Evolutionary conservation across 164 flowering plant species (phyloP).

Genomic region (Nymphaea colorata): DNA sequence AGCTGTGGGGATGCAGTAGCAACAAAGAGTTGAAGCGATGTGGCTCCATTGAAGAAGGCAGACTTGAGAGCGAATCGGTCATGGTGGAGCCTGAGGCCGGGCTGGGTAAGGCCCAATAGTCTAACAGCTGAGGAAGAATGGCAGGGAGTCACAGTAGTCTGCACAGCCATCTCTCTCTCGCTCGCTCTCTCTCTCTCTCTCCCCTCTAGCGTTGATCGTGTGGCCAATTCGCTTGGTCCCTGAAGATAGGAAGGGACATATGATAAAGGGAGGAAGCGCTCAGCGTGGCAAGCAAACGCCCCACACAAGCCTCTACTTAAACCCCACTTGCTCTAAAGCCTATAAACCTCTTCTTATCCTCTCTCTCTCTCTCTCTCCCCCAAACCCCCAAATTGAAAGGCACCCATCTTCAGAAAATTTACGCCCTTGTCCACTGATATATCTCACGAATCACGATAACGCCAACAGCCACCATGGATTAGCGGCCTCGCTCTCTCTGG

Average conservation of each 20-base stretch:
- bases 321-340: neutral
- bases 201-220: neutral
- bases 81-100: conserved; percentile 28
- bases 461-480: neutral
- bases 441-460: neutral
- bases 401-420: neutral
- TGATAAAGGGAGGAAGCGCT: neutral
- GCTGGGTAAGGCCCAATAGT: neutral
- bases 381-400: neutral
- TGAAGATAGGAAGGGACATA: neutral
- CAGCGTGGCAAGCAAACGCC: neutral
- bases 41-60: conserved; percentile 28
- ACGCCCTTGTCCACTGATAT: no score
- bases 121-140: neutral
- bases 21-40: conserved; percentile 35
- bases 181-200: neutral
- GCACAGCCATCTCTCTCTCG: neutral
- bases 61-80: conserved; percentile 49
- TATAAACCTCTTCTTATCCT: neutral
- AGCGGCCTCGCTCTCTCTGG: neutral
- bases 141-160: neutral
- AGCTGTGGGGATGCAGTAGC: conserved; percentile 12
- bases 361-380: conserved; percentile 1
- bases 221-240: neutral
- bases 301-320: neutral